Base-by-base conservation (phyloP, 2,329 filamentous ascomycete genomes). In the Hymenoscyphus albidus region DNA sequence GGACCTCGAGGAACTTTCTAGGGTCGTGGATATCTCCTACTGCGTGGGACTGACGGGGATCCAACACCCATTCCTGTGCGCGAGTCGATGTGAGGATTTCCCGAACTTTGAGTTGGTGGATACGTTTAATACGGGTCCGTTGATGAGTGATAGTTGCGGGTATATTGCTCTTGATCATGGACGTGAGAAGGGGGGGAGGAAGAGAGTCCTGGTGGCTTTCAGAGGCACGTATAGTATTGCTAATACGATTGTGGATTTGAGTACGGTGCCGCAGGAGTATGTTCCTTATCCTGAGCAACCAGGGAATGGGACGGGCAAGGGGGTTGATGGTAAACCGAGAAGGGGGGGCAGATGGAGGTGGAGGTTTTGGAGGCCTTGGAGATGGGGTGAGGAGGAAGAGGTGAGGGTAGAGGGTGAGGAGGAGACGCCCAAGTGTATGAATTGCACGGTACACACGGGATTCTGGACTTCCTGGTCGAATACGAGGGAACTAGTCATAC, bases 181-280 rank as follows among this genome's bases (percentile, higher is more conserved):
- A 3, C 12, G 42, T 3, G n/a, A 51, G 22, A 68, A 59, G 40
- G 64, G 62, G 16, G 65, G 58, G 31, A 65, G 39, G 1, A 69
- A 70, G 2, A 83, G 88, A 64, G 90, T 99, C 64, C 81, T 98
- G 57, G 85, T 98, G 44, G 93, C 93, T 9, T 98, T 98, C 73
- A 88, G 95, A 58, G 95, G 95, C 31, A 98, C 95, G 14, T 97
- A 98, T 78, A 97, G 93, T 70, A 84, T 99, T 72, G 85, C 92
- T 62, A 97, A 98, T 76, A 93, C 93, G 13, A 88, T 99, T 67
- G 84, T 93, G 59, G 95, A 99, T 78, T 82, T 99, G 63, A 93
- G 91, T 68, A 96, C 93, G 1, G 82, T 94, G 2, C 93, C 93
- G 13, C 94, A 98, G 76, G 86, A 91, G 75, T 99, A 98, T 74